Conservation (phyloP, 305 asterid species). For the Fraxinus greggii region DNA sequence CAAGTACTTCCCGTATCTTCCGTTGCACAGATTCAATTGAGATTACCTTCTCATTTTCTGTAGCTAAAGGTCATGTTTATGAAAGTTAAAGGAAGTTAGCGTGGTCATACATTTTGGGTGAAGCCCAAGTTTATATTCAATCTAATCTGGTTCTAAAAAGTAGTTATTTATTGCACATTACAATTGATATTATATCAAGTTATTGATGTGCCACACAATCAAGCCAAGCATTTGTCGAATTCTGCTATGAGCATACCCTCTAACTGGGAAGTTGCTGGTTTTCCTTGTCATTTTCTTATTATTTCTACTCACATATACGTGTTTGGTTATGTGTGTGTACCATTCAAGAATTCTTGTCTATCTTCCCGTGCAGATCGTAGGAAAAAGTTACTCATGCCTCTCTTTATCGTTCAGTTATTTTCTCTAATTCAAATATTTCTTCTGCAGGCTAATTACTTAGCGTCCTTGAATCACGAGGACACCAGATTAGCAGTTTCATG, state of each 20-base stretch:
- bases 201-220: background rate
- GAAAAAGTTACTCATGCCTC: background rate
- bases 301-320: background rate
- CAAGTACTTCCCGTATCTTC: background rate
- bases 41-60: background rate
- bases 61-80: background rate
- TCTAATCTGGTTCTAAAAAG: background rate
- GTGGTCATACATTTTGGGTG: background rate
- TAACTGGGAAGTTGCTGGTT: background rate
- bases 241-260: background rate
- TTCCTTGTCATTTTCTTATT: background rate
- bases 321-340: background rate
- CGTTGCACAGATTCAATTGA: background rate
- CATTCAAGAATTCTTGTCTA: background rate
- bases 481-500: slow-evolving; percentile 83
- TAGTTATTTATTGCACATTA: background rate
- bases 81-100: background rate
- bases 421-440: slow-evolving; percentile 18
- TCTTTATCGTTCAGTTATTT: background rate
- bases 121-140: background rate
- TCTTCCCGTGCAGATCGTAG: background rate
- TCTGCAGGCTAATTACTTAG: slow-evolving; percentile 61
- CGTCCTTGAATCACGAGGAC: slow-evolving; percentile 77
- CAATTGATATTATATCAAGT: background rate
- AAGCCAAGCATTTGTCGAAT: background rate